Base-by-base conservation (phyloP, 2,329 filamentous ascomycete species). In the Neonectria neomacrospora region DNA sequence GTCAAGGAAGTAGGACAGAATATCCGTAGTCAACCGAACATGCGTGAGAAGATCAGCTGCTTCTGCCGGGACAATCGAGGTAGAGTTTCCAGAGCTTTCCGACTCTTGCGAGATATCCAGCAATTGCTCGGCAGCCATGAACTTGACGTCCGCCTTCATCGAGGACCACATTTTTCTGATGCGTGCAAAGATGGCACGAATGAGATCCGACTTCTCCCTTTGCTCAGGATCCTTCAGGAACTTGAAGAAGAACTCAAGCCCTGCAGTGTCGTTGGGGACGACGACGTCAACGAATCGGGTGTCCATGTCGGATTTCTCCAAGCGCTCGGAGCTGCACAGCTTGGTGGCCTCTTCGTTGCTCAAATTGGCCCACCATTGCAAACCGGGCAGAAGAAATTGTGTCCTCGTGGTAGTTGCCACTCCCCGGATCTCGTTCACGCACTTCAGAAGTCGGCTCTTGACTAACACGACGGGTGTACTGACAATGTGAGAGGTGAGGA, bases 41-140 rank as follows among this genome's bases (percentile, higher is more conserved):
- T 85, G 88, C 61, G 90, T 88, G 58, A 98, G 82, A 26, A 94
- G 84, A 58, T 94, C 91, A 9, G 89, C 85, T 3, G 92, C 89
- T 74, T 91, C 85, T 11, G 81, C 81, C n/a, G 86, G 77, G 51
- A 84, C 80, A 32, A 82, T 70, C 5, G 74, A 74, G 16, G 75
- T 69, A 5, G 71, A 63, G 28, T 80, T 79, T 8, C 77, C 75
- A 6, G 73, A 65, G 8, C 72, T 47, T 2, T 75, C 63, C 3
- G 74, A 75, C 58, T 80, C 80, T 54, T 90, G 84, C 1, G 87
- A 85, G 42, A 91, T 78, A 37, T 88, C 84, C 12, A 94, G 80
- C 72, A 94, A 82, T 64, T 83, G 84, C 64, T 88, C 83, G 6
- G 90, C 89, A 20, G 89, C 82, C 10, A 84, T 80, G 18, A 85